phyloP scores from a whole-genome alignment of 805 yeast species.

The Saturnispora diversa region DNA sequence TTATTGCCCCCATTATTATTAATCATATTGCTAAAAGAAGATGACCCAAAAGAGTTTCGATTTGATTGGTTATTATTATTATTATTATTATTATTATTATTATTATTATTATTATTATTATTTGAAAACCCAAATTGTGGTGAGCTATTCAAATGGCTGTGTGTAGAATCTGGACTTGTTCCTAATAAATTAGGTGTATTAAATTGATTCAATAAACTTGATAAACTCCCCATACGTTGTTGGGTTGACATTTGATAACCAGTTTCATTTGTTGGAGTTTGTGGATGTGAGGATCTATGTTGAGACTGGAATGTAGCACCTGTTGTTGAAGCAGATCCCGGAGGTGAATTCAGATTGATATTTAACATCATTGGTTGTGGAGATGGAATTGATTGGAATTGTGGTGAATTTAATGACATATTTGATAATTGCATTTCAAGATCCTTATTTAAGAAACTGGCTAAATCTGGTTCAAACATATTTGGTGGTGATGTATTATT shows the following conservation, averaged over 20 bases:
- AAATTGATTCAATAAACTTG: slow-evolving; percentile 8
- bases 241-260: slow-evolving; percentile 8
- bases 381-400: slow-evolving; percentile 4
- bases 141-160: not conserved
- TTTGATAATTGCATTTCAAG: slow-evolving; percentile 17
- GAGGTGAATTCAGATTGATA: slow-evolving; percentile 12
- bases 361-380: slow-evolving; percentile 13
- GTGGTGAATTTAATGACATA: slow-evolving; percentile 14
- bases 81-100: not conserved
- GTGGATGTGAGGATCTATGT: slow-evolving; percentile 4
- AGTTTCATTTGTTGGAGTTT: slow-evolving; percentile 6
- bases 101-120: not conserved
- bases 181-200: slow-evolving; percentile 1
- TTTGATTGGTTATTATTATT: not conserved
- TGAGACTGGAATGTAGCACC: slow-evolving; percentile 11
- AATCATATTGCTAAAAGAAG: slow-evolving; percentile 3
- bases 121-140: slow-evolving; percentile 3
- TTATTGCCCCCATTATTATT: not conserved
- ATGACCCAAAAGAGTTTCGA: slow-evolving; percentile 10
- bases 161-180: slow-evolving; percentile 5
- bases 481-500: slow-evolving; percentile 6
- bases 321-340: slow-evolving; percentile 11
- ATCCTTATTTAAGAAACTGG: slow-evolving; percentile 17
- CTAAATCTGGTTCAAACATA: slow-evolving; percentile 11
- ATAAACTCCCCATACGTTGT: slow-evolving; percentile 3